phyloP scores from a whole-genome alignment of 345 rosid species.

The Salix exigua region DNA sequence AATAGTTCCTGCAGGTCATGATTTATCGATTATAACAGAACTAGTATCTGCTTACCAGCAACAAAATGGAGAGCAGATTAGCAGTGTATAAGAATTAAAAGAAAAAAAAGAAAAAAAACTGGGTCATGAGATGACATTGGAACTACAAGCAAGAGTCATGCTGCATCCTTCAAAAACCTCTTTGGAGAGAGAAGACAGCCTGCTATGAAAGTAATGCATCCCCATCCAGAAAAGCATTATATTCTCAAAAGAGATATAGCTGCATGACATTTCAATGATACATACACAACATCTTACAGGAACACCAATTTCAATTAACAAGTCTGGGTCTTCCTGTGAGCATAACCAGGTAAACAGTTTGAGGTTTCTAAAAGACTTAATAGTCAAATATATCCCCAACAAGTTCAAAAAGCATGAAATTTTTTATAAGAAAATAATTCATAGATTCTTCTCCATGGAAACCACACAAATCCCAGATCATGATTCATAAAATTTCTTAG shows the following conservation, averaged over 20 bases:
- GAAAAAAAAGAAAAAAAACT: background rate
- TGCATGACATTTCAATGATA: background rate
- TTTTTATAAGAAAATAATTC: background rate
- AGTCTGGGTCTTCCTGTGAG: background rate
- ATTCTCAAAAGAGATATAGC: background rate
- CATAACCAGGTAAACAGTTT: background rate
- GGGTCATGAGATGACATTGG: background rate
- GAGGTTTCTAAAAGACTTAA: background rate
- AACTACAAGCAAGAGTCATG: background rate
- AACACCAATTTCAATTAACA: background rate
- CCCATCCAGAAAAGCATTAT: background rate
- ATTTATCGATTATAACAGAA: slow-evolving; percentile 6
- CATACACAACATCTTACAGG: background rate
- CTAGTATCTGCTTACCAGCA: background rate
- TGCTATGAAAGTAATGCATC: background rate
- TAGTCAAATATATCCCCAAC: background rate
- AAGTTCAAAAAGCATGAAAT: background rate
- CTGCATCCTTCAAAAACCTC: background rate
- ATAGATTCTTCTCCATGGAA: background rate
- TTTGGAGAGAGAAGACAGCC: background rate
- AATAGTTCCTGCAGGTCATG: slow-evolving; percentile 68
- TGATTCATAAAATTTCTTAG: background rate
- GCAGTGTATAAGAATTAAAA: background rate
- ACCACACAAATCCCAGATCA: background rate
- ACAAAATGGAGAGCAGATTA: background rate